Base-by-base conservation (phyloP, 495 filamentous ascomycete species). In the Hypoxylon lienhwacheense region DNA sequence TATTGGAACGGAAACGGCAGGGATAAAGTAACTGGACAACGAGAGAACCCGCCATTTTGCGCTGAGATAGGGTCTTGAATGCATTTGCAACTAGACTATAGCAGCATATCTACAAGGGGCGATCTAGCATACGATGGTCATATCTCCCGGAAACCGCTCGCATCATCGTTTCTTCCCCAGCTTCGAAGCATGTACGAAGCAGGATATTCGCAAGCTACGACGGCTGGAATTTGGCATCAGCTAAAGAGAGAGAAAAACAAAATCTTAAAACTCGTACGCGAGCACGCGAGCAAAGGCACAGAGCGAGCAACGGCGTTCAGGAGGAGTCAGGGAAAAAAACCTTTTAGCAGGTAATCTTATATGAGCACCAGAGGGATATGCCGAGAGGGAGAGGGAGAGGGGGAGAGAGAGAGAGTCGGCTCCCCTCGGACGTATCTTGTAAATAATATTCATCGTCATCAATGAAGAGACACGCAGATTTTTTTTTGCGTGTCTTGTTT, bases 361-460 rank as follows among this genome's bases (percentile, higher is more conserved):
- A 8, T n/a, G 10, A 24, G 29, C 19, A 20, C 11, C 39, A 4
- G 35, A 29, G 33, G 14, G 11, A 22, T 25, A 41, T 21, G 39
- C 16, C 24, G 42, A 11, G 12, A 34, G 20, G 11, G 29, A 11
- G 14, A n/a, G 7, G 17, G n/a, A n/a, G 19, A 11, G 8, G 36
- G 20, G 14, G 7, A n/a, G 21, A 17, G 1, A 21, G 36, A 40
- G n/a, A 24, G 7, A 24, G n/a, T n/a, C n/a, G 3, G 36, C 24
- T 40, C 34, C 37, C 7, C 10, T 5, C 21, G 11, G 1, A 24
- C 32, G 28, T 19, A 41, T 22, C 45, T 36, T 65, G 63, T 65
- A 65, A 36, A 65, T 65, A 65, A 58, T 58, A 53, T 55, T 36
- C 14, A 56, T 28, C 42, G 56, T 53, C 36, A 34, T 34, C 35